phyloP scores from a whole-genome alignment of 2,329 filamentous ascomycete species.

The Chaetothyriales sp. region DNA sequence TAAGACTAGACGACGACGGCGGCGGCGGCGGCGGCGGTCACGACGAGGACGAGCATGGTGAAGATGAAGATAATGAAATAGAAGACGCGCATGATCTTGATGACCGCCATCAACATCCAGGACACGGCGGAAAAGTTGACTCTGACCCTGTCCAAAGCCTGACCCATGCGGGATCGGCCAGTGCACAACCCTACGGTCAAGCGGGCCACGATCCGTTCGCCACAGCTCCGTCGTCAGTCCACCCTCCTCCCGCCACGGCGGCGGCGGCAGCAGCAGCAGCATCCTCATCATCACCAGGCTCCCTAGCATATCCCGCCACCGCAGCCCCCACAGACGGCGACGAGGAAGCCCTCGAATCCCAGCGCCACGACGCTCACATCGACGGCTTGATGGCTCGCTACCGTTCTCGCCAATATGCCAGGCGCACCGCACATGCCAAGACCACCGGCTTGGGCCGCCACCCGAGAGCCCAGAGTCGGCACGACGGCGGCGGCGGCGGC shows the following conservation, averaged over 20 bases:
- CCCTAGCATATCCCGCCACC: neutral
- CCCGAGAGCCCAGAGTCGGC: neutral
- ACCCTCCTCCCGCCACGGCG: too few species aligned
- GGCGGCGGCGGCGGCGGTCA: constrained; percentile 19
- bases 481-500: constrained; percentile 15
- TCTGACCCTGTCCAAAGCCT: neutral
- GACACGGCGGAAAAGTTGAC: neutral
- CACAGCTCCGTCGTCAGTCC: neutral
- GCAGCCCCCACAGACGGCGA: neutral
- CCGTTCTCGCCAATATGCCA: neutral
- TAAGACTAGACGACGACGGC: constrained; percentile 27
- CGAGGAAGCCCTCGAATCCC: neutral
- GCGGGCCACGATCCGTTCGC: neutral
- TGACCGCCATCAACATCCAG: neutral
- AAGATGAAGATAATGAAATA: constrained; percentile 26
- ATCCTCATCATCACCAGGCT: neutral
- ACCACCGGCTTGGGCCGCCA: too few species aligned
- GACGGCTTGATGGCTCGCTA: neutral
- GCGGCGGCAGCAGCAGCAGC: neutral
- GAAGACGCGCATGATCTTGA: neutral
- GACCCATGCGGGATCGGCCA: neutral
- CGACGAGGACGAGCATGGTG: constrained; percentile 30
- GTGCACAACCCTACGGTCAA: neutral
- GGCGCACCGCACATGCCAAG: neutral
- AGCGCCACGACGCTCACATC: neutral